Base-by-base conservation (phyloP, 495 filamentous ascomycete genomes). In the Neurospora sp. region DNA sequence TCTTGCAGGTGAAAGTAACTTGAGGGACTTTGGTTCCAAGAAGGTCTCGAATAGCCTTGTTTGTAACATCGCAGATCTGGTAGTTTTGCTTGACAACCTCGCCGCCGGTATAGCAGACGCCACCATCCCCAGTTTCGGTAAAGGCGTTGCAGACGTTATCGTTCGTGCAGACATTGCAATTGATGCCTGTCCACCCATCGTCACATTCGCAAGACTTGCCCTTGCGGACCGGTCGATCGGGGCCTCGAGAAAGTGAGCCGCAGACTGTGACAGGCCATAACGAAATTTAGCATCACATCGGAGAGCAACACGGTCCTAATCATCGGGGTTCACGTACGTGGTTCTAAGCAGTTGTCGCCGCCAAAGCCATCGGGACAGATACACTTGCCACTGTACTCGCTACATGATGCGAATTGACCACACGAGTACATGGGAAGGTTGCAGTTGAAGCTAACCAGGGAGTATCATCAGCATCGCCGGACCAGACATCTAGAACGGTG, bases 21-120 rank as follows among this genome's bases (percentile, higher is more conserved):
- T 99, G 93, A 0, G 96, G 94, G 48, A 92, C 92, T 78, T 90
- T 86, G 40, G 89, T 89, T 76, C 94, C 91, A 48, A 99, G 85
- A 82, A 94, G 89, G 70, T 95, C 89, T 39, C 96, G 81, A 78
- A 99, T 99, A 82, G 96, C 96, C 74, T 78, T 80, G 83, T 98
- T 99, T 61, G 94, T 98, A 75, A 99, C 95, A 84, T 96, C 93
- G 80, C 96, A 99, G 88, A 97, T 94, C 84, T 98, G 96, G 80
- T 92, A 94, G 80, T 98, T 99, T 79, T 97, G 89, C 76, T 97
- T 93, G 39, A 97, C 90, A 6, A 96, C 91, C 73, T 97, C 88
- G 45, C 94, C 94, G 75, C 95, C 90, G 75, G 91, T 92, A 76
- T 97, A 97, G 84, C 96, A 99, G 31, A 96, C 92, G 39, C 93